A percentile compares a stretch with the other conserved stretches of the same genome.
Evolutionary conservation across 148 eudicot species (phyloP).

Genomic region (Amaranthus cruentus): DNA sequence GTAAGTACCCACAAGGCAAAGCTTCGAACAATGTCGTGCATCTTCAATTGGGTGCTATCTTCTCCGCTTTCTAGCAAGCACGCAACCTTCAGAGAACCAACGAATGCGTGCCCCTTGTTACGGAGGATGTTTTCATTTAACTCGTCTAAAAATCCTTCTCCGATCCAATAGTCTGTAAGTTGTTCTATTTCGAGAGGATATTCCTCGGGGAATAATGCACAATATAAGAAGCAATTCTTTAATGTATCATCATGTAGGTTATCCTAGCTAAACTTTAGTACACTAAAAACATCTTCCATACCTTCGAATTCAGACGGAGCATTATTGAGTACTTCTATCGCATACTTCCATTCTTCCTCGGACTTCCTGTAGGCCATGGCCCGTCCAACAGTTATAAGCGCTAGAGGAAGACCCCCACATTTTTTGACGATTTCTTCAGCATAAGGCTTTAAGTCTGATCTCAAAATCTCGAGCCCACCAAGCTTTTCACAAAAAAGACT

Average conservation of each 20-base stretch:
- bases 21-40: slow-evolving; percentile 48
- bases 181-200: slow-evolving; percentile 36
- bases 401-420: slow-evolving; percentile 51
- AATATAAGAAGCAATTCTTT: slow-evolving; percentile 35
- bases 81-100: slow-evolving; percentile 35
- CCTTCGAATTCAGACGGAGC: slow-evolving; percentile 39
- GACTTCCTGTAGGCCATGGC: slow-evolving; percentile 44
- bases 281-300: slow-evolving; percentile 33
- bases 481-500: slow-evolving; percentile 32
- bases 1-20: slow-evolving; percentile 36
- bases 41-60: slow-evolving; percentile 27
- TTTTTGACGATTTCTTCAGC: slow-evolving; percentile 28
- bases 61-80: slow-evolving; percentile 30
- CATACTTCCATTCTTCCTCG: slow-evolving; percentile 39
- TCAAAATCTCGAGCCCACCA: slow-evolving; percentile 12
- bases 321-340: slow-evolving; percentile 29
- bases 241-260: slow-evolving; percentile 22
- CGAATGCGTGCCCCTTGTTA: slow-evolving; percentile 30
- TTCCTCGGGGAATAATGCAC: slow-evolving; percentile 44
- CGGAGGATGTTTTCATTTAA: slow-evolving; percentile 15
- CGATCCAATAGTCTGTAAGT: slow-evolving; percentile 39
- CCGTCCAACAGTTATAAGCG: slow-evolving; percentile 40
- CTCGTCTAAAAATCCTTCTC: slow-evolving; percentile 37
- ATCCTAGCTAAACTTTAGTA: slow-evolving; percentile 38
- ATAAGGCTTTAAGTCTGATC: slow-evolving; percentile 17